These are phyloP conservation scores for Chytriomyces hyalinus DNA, from an alignment of 192 early-diverging fungal species.

Conservation along the genomic window DNA sequence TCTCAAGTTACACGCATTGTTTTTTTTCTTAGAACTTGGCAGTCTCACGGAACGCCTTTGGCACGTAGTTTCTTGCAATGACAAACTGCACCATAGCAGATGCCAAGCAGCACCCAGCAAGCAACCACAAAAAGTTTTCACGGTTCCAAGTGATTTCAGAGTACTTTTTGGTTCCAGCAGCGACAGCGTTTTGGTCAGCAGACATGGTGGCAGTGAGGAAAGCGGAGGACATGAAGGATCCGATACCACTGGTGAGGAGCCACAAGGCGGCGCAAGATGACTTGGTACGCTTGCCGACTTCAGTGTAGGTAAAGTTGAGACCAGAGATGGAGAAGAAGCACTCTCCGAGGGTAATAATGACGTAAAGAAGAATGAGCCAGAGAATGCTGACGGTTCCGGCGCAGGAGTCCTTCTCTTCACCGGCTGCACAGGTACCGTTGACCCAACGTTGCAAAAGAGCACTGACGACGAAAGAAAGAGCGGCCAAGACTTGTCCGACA, in stretches of 20 bases:
- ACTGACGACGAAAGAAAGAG: conserved; percentile 49
- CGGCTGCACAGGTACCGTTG: conserved; percentile 38
- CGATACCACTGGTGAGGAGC: conserved; percentile 57
- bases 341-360: conserved; percentile 64
- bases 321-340: conserved; percentile 62
- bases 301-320: conserved; percentile 66
- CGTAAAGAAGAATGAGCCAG: conserved; percentile 38
- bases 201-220: conserved; percentile 12
- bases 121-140: conserved; percentile 39
- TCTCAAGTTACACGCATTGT: too few relatives aligned
- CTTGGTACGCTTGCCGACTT: conserved; percentile 65
- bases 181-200: not conserved
- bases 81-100: conserved; percentile 49
- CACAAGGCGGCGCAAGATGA: conserved; percentile 61
- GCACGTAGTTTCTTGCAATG: conserved; percentile 52
- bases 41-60: conserved; percentile 44
- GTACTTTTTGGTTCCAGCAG: too few relatives aligned
- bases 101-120: conserved; percentile 40
- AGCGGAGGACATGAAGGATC: conserved; percentile 27
- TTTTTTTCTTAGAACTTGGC: conserved; percentile 2
- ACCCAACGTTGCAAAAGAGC: conserved; percentile 44
- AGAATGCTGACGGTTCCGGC: not conserved
- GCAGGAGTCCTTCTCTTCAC: conserved; percentile 10
- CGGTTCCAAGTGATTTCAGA: conserved; percentile 3
- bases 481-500: conserved; percentile 58